Evolutionary conservation across 768 basidiomycete genomes (phyloP), one percentile per base, ranked within the genome.

Genomic region (Rhodocollybia butyracea): DNA sequence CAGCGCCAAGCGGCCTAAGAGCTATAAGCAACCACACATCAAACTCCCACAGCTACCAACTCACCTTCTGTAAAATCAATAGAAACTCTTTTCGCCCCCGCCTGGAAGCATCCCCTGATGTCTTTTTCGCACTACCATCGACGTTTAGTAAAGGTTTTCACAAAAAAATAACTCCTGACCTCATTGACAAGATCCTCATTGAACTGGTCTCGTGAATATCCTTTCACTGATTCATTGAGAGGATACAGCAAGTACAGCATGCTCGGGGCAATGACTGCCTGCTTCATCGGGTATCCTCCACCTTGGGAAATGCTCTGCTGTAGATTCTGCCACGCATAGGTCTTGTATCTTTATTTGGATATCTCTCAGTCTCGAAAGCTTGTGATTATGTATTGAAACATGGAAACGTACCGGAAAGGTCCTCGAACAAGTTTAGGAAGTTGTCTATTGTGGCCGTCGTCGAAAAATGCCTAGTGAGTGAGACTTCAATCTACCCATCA

Each of bases 241-340:
- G 51, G 51, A 42, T 53, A 53, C 13, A 53, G 41, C 38, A 53
- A 27, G 39, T 53, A 53, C 51, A 53, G 29, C 51, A 53, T 53
- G 27, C 51, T 53, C 10, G 51, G 51, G 4, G 51, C 40, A 34
- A 53, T 53, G 17, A 41, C 39, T 12, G 51, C 51, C 31, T 53
- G 51, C 34, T 53, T 53, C 51, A 53, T 53, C 15, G 39, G 36
- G 17, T 41, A 29, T n/a, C 51, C 51, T 29, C 31, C 21, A 31
- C 39, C 30, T 7, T 29, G 41, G 19, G 38, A 17, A 6, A 26
- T 26, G 24, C 39, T 41, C 40, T 41, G 40, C 27, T 32, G n/a
- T n/a, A 53, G 42, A 27, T 53, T 53, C 17, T 53, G 27, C 51
- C 51, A 53, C 10, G 51, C 51, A 30, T 39, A 53, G 4, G 38